A percentile compares a stretch with the other conserved stretches of the same genome.
phyloP scores from a whole-genome alignment of 2,329 filamentous ascomycete genomes.

The Fusarium sp. region DNA sequence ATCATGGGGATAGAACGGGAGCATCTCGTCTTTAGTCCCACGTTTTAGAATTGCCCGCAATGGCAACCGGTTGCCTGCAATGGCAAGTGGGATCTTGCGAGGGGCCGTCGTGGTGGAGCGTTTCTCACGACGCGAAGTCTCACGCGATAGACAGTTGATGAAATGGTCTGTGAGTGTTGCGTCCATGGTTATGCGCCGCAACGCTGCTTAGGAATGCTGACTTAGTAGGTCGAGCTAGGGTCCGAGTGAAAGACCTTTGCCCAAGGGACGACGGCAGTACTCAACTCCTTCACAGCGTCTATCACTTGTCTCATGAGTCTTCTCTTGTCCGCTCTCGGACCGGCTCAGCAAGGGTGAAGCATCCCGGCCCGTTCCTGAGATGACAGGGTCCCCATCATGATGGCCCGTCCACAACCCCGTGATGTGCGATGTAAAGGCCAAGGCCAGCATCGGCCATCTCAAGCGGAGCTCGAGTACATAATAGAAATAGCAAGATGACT shows the following conservation, averaged over 20 bases:
- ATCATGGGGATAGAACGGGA: conserved; percentile 36
- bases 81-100: conserved; percentile 15
- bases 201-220: not conserved
- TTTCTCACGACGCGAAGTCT: conserved; percentile 3
- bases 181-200: not conserved
- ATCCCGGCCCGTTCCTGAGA: conserved; percentile 14
- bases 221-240: not conserved
- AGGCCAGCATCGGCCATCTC: conserved; percentile 10
- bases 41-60: conserved; percentile 14
- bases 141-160: not conserved
- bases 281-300: not conserved
- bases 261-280: not conserved
- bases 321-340: conserved; percentile 13
- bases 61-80: conserved; percentile 9
- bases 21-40: not conserved
- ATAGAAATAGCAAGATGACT: conserved; percentile 23
- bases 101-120: conserved; percentile 1
- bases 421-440: not conserved
- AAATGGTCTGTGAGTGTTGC: not conserved
- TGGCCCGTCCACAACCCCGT: conserved; percentile 8
- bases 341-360: not conserved
- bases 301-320: conserved; percentile 1
- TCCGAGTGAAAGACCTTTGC: conserved; percentile 4
- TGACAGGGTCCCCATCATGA: conserved; percentile 4
- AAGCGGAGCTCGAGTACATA: conserved; percentile 35